Conservation (phyloP, 1,139 yeast species). For the Pneumocystis jirovecii region DNA sequence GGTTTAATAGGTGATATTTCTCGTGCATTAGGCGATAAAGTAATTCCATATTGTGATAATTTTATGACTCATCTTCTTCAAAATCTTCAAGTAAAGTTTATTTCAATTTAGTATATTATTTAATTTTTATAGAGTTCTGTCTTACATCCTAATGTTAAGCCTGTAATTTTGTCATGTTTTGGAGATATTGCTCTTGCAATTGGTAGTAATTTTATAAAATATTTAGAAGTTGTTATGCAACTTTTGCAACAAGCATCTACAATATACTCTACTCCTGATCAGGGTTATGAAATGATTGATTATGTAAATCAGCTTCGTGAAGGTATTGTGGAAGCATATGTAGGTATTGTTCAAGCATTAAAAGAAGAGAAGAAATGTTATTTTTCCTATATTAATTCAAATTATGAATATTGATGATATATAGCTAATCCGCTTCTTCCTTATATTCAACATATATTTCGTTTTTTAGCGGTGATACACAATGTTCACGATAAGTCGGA, state of each 20-base stretch:
- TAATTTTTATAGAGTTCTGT: slow-evolving; percentile 9
- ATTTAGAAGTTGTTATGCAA: slow-evolving; percentile 63
- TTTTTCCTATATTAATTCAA: neutral
- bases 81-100: slow-evolving; percentile 44
- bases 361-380: slow-evolving; percentile 27
- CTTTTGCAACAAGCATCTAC: slow-evolving; percentile 47
- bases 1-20: slow-evolving; percentile 94
- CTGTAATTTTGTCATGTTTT: slow-evolving; percentile 81
- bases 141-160: slow-evolving; percentile 67
- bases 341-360: slow-evolving; percentile 84
- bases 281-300: slow-evolving; percentile 61
- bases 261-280: slow-evolving; percentile 35
- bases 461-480: slow-evolving; percentile 46
- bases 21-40: slow-evolving; percentile 67
- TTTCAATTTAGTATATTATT: neutral
- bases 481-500: slow-evolving; percentile 29
- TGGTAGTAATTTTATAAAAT: slow-evolving; percentile 63
- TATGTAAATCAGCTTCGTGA: slow-evolving; percentile 61
- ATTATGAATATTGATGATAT: slow-evolving; percentile 15
- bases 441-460: slow-evolving; percentile 54
- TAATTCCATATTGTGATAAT: slow-evolving; percentile 60
- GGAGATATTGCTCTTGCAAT: slow-evolving; percentile 91
- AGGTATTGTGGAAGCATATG: slow-evolving; percentile 84
- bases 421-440: slow-evolving; percentile 49
- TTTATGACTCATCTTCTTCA: slow-evolving; percentile 72